Percentiles rank a stretch among this genome's conserved stretches.
Evolutionary conservation across 371 early-diverging fungal genomes (phyloP).

Genomic region (Lichtheimia corymbifera): DNA sequence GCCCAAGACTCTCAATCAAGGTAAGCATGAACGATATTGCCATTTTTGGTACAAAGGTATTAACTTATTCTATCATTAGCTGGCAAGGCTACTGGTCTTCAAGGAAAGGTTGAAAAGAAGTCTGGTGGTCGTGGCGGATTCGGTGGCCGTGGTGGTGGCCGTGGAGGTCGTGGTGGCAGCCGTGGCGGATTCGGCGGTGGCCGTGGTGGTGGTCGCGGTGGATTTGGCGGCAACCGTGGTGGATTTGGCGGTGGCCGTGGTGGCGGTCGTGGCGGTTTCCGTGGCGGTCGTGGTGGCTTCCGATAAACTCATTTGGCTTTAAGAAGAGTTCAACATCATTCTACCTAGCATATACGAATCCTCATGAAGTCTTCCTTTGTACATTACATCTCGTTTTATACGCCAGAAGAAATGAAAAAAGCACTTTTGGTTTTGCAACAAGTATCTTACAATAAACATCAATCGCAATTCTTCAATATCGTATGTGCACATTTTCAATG

Average conservation of each 20-base stretch:
- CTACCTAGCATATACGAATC: too few relatives aligned
- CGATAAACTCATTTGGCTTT: too few relatives aligned
- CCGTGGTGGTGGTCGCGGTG: slow-evolving; percentile 7
- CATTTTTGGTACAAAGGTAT: background rate
- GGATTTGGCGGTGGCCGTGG: slow-evolving; percentile 28
- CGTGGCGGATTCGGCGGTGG: slow-evolving; percentile 13
- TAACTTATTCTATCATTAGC: slow-evolving; percentile 8
- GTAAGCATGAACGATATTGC: slow-evolving; percentile 29
- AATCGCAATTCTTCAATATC: too few relatives aligned
- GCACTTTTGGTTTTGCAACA: too few relatives aligned
- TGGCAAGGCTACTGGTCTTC: slow-evolving; percentile 45
- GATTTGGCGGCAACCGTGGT: slow-evolving; percentile 22
- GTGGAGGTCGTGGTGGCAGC: slow-evolving; percentile 24
- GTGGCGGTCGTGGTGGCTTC: slow-evolving; percentile 7
- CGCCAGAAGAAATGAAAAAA: too few relatives aligned
- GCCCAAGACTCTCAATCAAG: slow-evolving; percentile 74
- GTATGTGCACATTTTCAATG: too few relatives aligned
- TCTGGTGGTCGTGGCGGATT: slow-evolving; percentile 43
- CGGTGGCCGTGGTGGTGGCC: slow-evolving; percentile 36
- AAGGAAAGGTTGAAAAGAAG: slow-evolving; percentile 56
- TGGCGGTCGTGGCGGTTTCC: slow-evolving; percentile 26
- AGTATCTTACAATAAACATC: too few relatives aligned
- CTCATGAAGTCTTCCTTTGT: too few relatives aligned
- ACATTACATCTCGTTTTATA: too few relatives aligned
- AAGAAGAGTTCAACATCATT: too few relatives aligned